These are phyloP conservation scores for Paraphoma chrysanthemicola DNA, from an alignment of 2,329 filamentous ascomycete genomes.

Conservation along the genomic window DNA sequence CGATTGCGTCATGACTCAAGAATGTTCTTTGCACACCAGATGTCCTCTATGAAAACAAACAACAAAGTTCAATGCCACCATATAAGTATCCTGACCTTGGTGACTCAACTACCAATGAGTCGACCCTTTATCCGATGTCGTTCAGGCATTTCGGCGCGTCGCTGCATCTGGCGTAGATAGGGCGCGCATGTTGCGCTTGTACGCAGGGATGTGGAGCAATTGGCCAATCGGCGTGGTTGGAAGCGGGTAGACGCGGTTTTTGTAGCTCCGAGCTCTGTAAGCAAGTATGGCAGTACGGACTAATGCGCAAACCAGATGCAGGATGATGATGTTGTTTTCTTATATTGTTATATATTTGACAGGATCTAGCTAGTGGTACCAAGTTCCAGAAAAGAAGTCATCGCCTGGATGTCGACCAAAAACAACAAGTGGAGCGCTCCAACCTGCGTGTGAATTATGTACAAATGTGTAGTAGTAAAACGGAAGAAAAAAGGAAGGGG, in stretches of 20 bases:
- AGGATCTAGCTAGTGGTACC: background rate
- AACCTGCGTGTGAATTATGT: slow-evolving; percentile 19
- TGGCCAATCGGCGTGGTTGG: background rate
- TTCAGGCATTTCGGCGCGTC: background rate
- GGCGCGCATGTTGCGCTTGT: background rate
- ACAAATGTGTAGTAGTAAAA: slow-evolving; percentile 14
- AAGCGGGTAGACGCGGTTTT: background rate
- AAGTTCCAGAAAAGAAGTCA: slow-evolving; percentile 2
- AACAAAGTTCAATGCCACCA: no score
- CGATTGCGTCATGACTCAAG: background rate
- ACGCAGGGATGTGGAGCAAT: background rate
- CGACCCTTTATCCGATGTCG: background rate
- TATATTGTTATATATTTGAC: background rate
- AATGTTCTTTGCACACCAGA: background rate
- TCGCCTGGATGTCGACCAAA: slow-evolving; percentile 12
- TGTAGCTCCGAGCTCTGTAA: background rate
- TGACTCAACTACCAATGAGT: background rate
- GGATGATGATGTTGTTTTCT: background rate
- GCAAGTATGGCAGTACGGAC: no score
- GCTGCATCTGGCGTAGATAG: background rate
- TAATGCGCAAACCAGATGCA: background rate
- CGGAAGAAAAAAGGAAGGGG: slow-evolving; percentile 16
- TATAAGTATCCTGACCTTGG: no score
- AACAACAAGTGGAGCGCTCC: background rate
- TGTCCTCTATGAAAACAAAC: no score